phyloP scores from a whole-genome alignment of 768 basidiomycete genomes.

The Tulasnella calospora region DNA sequence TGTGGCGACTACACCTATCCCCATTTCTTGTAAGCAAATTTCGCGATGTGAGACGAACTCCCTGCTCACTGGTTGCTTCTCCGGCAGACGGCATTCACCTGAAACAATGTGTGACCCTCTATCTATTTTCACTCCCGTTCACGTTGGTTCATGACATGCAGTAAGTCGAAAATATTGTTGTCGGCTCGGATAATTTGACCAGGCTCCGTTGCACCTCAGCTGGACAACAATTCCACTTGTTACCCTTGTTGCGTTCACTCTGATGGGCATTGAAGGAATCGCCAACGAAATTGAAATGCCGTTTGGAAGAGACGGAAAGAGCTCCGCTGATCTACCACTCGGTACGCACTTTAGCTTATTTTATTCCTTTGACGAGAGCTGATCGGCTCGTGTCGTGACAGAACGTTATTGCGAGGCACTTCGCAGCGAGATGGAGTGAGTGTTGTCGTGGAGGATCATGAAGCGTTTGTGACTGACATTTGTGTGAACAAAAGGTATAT shows the following conservation, averaged over 20 bases:
- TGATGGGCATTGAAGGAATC: constrained; percentile 95
- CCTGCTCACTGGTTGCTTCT: constrained; percentile 39
- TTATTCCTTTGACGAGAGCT: neutral
- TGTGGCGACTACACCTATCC: constrained; percentile 80
- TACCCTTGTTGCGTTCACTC: constrained; percentile 66
- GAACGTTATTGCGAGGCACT: constrained; percentile 18
- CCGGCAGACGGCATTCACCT: constrained; percentile 82
- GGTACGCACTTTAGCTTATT: constrained; percentile 41
- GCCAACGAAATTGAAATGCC: constrained; percentile 66
- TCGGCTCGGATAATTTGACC: neutral
- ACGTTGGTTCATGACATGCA: constrained; percentile 74
- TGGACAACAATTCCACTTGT: constrained; percentile 33
- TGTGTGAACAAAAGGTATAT: constrained; percentile 3
- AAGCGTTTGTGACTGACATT: neutral
- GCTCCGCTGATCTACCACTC: constrained; percentile 66
- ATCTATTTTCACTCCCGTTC: constrained; percentile 86
- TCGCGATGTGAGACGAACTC: neutral
- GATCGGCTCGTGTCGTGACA: neutral
- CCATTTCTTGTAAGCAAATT: constrained; percentile 55
- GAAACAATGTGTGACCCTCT: constrained; percentile 89
- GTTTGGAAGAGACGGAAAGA: constrained; percentile 76
- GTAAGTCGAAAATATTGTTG: constrained; percentile 43
- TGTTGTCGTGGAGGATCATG: neutral
- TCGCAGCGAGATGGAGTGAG: constrained; percentile 20
- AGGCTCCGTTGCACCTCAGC: neutral